Conservation (phyloP, 345 rosid species). For the Cochlearia excelsa region DNA sequence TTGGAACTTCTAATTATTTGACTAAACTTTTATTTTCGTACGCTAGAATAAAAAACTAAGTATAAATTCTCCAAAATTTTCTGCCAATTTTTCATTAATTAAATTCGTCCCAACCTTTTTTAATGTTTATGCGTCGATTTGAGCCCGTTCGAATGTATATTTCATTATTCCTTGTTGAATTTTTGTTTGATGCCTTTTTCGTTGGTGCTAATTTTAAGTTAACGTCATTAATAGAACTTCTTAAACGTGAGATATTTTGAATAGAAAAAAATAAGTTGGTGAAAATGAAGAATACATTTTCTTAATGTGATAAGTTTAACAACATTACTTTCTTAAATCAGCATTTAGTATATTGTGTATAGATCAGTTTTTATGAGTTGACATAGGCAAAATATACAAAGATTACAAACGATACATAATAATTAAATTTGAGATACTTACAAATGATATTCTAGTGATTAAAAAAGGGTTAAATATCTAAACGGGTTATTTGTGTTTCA, state of each 20-base stretch:
- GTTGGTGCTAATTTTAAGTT: slow-evolving; percentile 15
- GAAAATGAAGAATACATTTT: no score
- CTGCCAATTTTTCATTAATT: slow-evolving; percentile 11
- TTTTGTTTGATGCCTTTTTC: slow-evolving; percentile 15
- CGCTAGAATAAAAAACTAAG: slow-evolving; percentile 24
- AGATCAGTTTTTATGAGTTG: no score
- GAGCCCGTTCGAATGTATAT: slow-evolving; percentile 28
- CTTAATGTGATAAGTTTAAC: no score
- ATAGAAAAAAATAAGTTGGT: neutral
- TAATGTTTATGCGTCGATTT: slow-evolving; percentile 21
- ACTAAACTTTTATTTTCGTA: slow-evolving; percentile 24
- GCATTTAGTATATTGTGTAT: no score
- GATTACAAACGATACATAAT: no score
- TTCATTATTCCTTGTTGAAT: slow-evolving; percentile 30
- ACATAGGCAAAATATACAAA: no score
- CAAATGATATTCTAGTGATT: no score
- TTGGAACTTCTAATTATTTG: slow-evolving; percentile 17
- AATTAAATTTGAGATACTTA: no score
- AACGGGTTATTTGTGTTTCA: no score
- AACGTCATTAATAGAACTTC: neutral
- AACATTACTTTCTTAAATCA: no score
- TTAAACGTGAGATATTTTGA: neutral
- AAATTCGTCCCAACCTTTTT: slow-evolving; percentile 3
- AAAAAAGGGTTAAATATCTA: no score
- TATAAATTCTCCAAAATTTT: slow-evolving; percentile 31